Evolutionary conservation across 208 protist species (phyloP).

Genomic region (Herpetomonas tarakana): DNA sequence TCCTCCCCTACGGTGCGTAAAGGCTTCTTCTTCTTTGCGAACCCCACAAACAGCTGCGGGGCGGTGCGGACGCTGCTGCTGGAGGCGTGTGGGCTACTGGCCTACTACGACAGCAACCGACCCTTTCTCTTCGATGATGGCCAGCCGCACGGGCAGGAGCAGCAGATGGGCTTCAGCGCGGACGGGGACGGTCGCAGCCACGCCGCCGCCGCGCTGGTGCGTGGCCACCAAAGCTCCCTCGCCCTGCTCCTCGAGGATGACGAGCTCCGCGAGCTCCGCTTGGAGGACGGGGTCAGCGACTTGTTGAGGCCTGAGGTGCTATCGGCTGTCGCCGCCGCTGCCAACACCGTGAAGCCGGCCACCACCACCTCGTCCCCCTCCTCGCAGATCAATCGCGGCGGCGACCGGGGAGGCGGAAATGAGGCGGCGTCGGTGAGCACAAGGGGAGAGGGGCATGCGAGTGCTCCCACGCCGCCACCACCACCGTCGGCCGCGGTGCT

Average conservation of each 20-base stretch:
- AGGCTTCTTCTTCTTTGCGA: constrained; percentile 14
- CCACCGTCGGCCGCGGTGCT: background rate
- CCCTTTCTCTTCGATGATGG: too few relatives aligned
- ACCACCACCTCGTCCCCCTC: background rate
- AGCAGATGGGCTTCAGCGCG: background rate
- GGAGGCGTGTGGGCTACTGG: constrained; percentile 13
- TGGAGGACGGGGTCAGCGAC: background rate
- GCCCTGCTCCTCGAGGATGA: background rate
- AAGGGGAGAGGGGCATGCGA: too few relatives aligned
- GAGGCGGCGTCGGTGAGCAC: too few relatives aligned
- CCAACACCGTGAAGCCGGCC: background rate
- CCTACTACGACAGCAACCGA: constrained; percentile 12
- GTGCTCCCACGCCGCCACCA: too few relatives aligned
- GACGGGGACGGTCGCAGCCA: background rate
- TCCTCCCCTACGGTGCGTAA: constrained; percentile 9
- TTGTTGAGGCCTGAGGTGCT: background rate
- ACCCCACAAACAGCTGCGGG: constrained; percentile 6
- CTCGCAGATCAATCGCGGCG: background rate
- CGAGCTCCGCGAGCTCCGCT: background rate
- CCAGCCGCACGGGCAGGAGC: background rate
- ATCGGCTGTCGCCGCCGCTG: background rate
- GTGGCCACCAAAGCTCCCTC: background rate
- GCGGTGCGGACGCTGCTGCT: constrained; percentile 9
- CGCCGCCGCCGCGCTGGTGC: background rate
- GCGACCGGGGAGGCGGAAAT: background rate